A percentile compares a stretch with the other conserved stretches of the same genome.
phyloP scores from a whole-genome alignment of 2,329 filamentous ascomycete genomes.

The Fonsecaea pedrosoi region DNA sequence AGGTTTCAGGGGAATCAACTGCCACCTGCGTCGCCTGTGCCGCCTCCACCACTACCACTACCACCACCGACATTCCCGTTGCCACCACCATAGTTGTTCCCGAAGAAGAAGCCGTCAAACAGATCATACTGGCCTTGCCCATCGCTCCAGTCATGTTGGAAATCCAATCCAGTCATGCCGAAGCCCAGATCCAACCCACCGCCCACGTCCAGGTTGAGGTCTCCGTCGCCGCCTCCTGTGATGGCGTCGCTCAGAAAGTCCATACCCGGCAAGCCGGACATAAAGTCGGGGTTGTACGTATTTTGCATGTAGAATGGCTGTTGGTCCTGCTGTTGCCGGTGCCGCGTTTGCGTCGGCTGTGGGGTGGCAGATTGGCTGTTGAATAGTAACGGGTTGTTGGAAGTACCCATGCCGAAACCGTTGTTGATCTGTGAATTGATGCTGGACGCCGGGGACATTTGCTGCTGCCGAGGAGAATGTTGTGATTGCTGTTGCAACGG shows the following conservation, averaged over 20 bases:
- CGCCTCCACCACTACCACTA: background rate
- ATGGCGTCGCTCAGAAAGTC: slow-evolving; percentile 38
- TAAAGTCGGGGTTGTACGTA: slow-evolving; percentile 40
- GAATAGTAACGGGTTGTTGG: slow-evolving; percentile 21
- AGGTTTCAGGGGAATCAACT: background rate
- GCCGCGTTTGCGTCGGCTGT: slow-evolving; percentile 5
- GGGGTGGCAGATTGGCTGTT: slow-evolving; percentile 7
- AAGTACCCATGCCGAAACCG: slow-evolving; percentile 25
- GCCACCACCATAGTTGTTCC: slow-evolving; percentile 42
- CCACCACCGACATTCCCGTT: slow-evolving; percentile 16
- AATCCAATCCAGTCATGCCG: slow-evolving; percentile 46
- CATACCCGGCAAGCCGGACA: slow-evolving; percentile 39
- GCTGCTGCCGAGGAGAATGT: slow-evolving; percentile 23
- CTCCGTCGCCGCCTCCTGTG: slow-evolving; percentile 39
- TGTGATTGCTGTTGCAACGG: slow-evolving; percentile 13
- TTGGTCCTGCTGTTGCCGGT: slow-evolving; percentile 8
- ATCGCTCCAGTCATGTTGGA: slow-evolving; percentile 58
- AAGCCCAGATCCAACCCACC: slow-evolving; percentile 46
- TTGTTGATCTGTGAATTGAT: slow-evolving; percentile 33
- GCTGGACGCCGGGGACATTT: slow-evolving; percentile 29
- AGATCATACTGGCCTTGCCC: slow-evolving; percentile 54
- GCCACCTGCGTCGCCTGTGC: background rate
- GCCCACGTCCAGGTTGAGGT: slow-evolving; percentile 43
- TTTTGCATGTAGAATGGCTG: slow-evolving; percentile 36
- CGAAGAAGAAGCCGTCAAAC: slow-evolving; percentile 64